These are phyloP conservation scores for Triticum turgidum DNA, from an alignment of 176 grass and related monocot species.

Conservation along the genomic window DNA sequence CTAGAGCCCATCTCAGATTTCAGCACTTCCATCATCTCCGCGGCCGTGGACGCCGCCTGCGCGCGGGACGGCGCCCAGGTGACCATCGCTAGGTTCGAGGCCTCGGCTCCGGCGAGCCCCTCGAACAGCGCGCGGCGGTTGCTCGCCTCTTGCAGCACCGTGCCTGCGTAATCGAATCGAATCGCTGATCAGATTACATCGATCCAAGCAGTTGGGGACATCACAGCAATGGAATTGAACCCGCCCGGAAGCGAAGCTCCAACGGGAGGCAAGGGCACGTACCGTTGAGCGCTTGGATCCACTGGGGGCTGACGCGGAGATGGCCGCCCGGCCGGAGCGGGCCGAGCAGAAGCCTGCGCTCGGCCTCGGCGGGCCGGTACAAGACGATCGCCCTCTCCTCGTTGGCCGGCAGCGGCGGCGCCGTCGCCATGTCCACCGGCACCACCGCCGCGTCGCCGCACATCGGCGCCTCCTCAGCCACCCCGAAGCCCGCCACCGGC, in stretches of 20 bases:
- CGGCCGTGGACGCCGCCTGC: background rate
- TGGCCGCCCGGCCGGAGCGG: slow-evolving; percentile 26
- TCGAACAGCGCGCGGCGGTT: slow-evolving; percentile 19
- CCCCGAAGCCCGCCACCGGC: background rate
- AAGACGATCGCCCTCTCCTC: slow-evolving; percentile 31
- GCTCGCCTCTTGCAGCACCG: slow-evolving; percentile 30
- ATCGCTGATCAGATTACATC: background rate
- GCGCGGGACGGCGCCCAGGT: slow-evolving; percentile 24
- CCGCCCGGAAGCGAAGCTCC: background rate
- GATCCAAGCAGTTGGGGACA: background rate
- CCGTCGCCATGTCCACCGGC: background rate
- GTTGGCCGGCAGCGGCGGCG: background rate
- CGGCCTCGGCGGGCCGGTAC: slow-evolving; percentile 42
- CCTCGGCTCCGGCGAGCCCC: slow-evolving; percentile 5
- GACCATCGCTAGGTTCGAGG: slow-evolving; percentile 34
- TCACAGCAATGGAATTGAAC: background rate
- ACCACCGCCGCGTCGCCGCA: background rate
- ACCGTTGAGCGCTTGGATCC: slow-evolving; percentile 45
- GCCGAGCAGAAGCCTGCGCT: slow-evolving; percentile 18
- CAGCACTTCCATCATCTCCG: slow-evolving; percentile 45
- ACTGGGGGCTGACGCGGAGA: slow-evolving; percentile 37
- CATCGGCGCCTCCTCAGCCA: background rate
- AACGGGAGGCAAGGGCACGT: background rate
- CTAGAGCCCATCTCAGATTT: too few relatives aligned
- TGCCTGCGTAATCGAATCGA: slow-evolving; percentile 11